Percentiles rank a stretch among this genome's conserved stretches.
Conservation (phyloP, 2,329 filamentous ascomycete genomes). For the Boeremia lycopersici region DNA sequence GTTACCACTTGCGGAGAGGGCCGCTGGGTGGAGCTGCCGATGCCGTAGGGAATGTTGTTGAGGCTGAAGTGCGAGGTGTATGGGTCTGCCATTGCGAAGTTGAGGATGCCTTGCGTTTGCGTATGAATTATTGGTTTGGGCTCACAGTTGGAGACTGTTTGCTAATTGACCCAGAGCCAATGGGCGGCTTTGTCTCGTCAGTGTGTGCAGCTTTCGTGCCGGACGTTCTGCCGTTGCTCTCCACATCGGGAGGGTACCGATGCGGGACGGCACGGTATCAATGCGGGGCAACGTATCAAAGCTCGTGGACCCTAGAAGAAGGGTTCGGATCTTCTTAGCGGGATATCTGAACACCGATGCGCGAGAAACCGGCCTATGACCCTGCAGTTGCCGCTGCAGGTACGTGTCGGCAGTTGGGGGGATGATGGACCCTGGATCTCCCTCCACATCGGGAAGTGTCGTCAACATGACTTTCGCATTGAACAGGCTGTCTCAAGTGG, state of each 20-base stretch:
- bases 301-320: too few relatives aligned
- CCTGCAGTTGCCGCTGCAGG: conserved; percentile 3
- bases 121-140: too few relatives aligned
- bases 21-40: conserved; percentile 32
- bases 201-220: background rate
- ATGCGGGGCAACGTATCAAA: background rate
- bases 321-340: background rate
- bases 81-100: conserved; percentile 22
- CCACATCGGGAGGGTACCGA: conserved; percentile 11
- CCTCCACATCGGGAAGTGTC: conserved; percentile 11
- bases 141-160: too few relatives aligned
- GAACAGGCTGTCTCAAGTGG: too few relatives aligned
- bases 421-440: background rate
- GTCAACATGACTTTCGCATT: background rate
- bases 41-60: conserved; percentile 42
- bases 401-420: conserved; percentile 1
- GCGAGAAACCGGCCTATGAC: background rate
- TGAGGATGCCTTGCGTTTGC: background rate
- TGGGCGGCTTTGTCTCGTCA: background rate
- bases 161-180: too few relatives aligned
- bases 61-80: conserved; percentile 38
- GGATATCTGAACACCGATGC: background rate
- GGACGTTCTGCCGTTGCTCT: background rate
- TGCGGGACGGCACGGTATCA: background rate
- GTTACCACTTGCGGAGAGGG: conserved; percentile 55